phyloP scores from a whole-genome alignment of 176 grass and related monocot species.

The Eleusine indica region DNA sequence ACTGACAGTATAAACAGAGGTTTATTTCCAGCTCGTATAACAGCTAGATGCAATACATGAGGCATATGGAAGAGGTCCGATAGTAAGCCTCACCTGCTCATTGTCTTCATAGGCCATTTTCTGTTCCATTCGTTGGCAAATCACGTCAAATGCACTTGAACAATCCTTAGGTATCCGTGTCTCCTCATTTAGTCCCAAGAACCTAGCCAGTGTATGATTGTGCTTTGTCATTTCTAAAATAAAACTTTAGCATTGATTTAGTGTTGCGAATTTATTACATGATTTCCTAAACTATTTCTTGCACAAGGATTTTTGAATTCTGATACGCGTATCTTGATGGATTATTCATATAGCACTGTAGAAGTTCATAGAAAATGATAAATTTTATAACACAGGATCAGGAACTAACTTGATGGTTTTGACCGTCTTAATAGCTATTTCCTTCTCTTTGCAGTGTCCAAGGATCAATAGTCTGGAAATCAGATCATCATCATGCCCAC shows the following conservation, averaged over 20 bases:
- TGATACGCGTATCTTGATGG: neutral
- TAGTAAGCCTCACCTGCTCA: conserved; percentile 63
- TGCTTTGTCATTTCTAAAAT: conserved; percentile 34
- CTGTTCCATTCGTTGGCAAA: conserved; percentile 77
- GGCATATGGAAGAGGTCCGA: neutral
- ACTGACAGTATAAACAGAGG: neutral
- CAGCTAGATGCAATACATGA: conserved; percentile 16
- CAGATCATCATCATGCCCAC: conserved; percentile 63
- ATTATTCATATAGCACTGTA: conserved; percentile 18
- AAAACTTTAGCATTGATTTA: conserved; percentile 16
- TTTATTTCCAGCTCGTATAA: neutral
- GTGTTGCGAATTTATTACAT: neutral
- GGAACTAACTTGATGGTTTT: conserved; percentile 88
- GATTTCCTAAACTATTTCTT: neutral
- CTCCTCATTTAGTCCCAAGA: conserved; percentile 76
- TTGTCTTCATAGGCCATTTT: conserved; percentile 67
- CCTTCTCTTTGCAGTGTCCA: conserved; percentile 69
- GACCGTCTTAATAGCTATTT: conserved; percentile 63
- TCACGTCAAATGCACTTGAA: conserved; percentile 74
- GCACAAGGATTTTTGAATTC: neutral
- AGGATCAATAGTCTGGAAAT: conserved; percentile 56
- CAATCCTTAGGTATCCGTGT: conserved; percentile 64
- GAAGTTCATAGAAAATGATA: conserved; percentile 1
- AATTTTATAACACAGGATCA: conserved; percentile 25
- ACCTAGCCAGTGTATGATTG: conserved; percentile 50